Base-by-base conservation (phyloP, 305 asterid species). In the Solanum aculeatissimum region DNA sequence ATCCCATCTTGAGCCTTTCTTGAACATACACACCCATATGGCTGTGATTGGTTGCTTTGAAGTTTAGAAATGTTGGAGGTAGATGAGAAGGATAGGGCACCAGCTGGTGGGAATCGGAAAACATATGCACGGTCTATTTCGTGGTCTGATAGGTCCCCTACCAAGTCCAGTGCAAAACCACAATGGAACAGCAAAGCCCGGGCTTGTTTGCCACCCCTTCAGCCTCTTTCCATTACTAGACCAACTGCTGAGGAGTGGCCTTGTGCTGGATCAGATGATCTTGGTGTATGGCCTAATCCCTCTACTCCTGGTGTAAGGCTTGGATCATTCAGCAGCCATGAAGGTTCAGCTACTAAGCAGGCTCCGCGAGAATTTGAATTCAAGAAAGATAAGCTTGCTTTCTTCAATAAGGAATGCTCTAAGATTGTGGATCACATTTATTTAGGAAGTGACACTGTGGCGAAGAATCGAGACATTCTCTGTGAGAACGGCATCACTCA, bases 171-270 rank as follows among this genome's bases (percentile, higher is more conserved):
- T 85, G 90, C 60, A 71, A 55, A 93, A 38, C 93, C 98, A 27
- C 95, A 92, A 81, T 95, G 97, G 97, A 96, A 94, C 85, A 93
- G 95, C 89, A 97, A 94, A 85, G 98, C 97, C 0, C 89, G 98
- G 74, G 98, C 95, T 13, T 94, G 97, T 87, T 91, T 97, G 92
- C 98, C 98, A 0, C 98, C 98, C 5, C 99, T 96, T 82, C 99
- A 95, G 88, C 99, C 98, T 62, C 95, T 97, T 63, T 92, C 98
- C 13, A 89, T 97, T 5, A 78, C 83, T 51, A 91, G 95, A 19
- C 96, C 97, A 3, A 90, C 71, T 43, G 82, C 89, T 47, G 97
- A 97, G 54, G 97, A 93, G 72, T 97, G 99, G 99, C 99, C 99
- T 3, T 91, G 86, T 82, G 97, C 97, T 57, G 98, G 98, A 11